phyloP scores from a whole-genome alignment of 2,329 filamentous ascomycete species.

The Cordyceps tenuipes region DNA sequence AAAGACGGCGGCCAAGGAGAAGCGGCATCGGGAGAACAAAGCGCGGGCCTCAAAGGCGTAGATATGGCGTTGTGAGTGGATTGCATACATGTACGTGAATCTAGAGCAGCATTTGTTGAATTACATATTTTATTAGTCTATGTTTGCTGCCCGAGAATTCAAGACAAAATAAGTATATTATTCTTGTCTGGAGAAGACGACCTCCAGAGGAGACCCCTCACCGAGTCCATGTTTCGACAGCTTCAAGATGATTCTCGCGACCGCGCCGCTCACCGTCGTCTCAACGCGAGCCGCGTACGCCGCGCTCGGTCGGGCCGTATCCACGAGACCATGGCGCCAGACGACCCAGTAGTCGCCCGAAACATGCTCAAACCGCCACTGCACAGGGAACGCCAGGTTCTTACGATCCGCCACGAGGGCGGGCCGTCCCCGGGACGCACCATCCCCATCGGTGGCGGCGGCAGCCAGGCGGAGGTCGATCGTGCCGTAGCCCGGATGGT shows the following conservation, averaged over 20 bases:
- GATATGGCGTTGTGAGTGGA: constrained; percentile 11
- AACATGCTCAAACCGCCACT: constrained; percentile 20
- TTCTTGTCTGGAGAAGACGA: not conserved
- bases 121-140: not conserved
- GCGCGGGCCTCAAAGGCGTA: constrained; percentile 38
- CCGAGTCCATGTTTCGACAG: not conserved
- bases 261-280: not conserved
- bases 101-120: not conserved
- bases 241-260: not conserved
- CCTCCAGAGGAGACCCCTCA: not conserved
- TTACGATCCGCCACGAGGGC: constrained; percentile 19
- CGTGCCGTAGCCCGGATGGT: constrained; percentile 32
- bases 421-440: constrained; percentile 7
- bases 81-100: constrained; percentile 2
- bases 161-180: not conserved
- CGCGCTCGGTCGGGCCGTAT: not conserved
- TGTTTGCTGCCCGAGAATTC: not conserved
- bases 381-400: constrained; percentile 18
- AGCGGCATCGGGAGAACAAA: constrained; percentile 57
- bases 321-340: constrained; percentile 11
- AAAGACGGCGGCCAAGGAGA: constrained; percentile 57
- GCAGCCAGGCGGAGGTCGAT: constrained; percentile 16
- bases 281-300: not conserved
- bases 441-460: constrained; percentile 8
- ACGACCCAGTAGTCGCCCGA: constrained; percentile 22